A percentile compares a stretch with the other conserved stretches of the same genome.
phyloP scores from a whole-genome alignment of 805 yeast species.

The Starmera dryadoides region DNA sequence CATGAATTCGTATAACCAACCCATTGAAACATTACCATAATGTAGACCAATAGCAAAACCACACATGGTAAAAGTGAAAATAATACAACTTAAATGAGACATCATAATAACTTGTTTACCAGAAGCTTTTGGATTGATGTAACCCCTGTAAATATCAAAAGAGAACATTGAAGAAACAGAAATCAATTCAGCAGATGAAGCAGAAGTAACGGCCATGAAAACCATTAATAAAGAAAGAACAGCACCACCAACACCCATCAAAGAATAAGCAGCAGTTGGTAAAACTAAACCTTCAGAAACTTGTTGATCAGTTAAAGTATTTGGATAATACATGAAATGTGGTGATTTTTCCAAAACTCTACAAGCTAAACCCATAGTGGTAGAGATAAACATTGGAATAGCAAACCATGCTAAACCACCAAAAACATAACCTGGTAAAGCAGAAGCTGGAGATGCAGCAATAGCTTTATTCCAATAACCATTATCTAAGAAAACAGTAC shows the following conservation, averaged over 20 bases:
- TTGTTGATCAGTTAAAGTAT: conserved; percentile 55
- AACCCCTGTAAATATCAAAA: conserved; percentile 77
- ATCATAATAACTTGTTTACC: conserved; percentile 65
- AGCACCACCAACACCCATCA: conserved; percentile 85
- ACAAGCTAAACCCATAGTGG: conserved; percentile 84
- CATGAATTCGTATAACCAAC: conserved; percentile 76
- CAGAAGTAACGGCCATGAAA: conserved; percentile 91
- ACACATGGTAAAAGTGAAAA: conserved; percentile 59
- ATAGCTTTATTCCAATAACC: conserved; percentile 90
- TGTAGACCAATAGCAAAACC: conserved; percentile 77
- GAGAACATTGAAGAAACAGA: conserved; percentile 83
- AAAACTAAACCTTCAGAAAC: conserved; percentile 76
- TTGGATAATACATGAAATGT: conserved; percentile 75
- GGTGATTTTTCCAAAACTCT: conserved; percentile 64
- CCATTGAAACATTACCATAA: conserved; percentile 80
- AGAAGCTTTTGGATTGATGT: conserved; percentile 69
- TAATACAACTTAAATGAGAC: conserved; percentile 62
- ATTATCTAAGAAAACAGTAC: conserved; percentile 80
- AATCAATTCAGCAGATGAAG: conserved; percentile 86
- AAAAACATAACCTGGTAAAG: conserved; percentile 78
- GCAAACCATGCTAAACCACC: conserved; percentile 94
- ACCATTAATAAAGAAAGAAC: conserved; percentile 72
- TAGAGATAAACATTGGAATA: conserved; percentile 74
- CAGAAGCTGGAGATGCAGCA: conserved; percentile 76
- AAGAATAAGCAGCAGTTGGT: conserved; percentile 64